These are phyloP conservation scores for Candida bentonensis DNA, from an alignment of 805 yeast genomes.

Conservation along the genomic window DNA sequence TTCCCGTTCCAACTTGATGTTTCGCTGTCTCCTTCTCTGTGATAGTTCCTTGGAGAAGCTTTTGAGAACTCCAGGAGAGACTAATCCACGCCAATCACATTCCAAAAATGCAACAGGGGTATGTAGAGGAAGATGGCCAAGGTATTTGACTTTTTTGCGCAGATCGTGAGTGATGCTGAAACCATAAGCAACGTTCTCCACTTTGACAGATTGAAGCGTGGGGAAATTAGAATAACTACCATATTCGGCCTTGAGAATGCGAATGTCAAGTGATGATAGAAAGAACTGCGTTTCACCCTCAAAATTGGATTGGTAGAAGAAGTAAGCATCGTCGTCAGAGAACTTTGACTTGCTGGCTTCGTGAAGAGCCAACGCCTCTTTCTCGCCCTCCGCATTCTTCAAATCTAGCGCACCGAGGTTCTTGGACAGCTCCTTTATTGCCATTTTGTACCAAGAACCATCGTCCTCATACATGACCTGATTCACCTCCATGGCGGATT, in stretches of 20 bases:
- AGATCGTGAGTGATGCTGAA: constrained; percentile 48
- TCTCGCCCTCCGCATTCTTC: constrained; percentile 12
- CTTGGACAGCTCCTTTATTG: constrained; percentile 39
- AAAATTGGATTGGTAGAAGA: constrained; percentile 68
- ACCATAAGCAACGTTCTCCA: constrained; percentile 61
- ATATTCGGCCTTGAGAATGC: constrained; percentile 50
- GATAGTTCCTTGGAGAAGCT: constrained; percentile 15
- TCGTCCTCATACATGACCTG: constrained; percentile 43
- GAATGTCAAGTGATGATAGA: constrained; percentile 66
- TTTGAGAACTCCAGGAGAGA: constrained; percentile 15
- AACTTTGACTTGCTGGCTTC: not conserved
- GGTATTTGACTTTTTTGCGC: constrained; percentile 50
- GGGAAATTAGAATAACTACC: constrained; percentile 59
- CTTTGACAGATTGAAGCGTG: constrained; percentile 37
- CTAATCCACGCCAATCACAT: constrained; percentile 55
- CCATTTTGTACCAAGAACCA: constrained; percentile 38
- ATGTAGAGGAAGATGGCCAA: constrained; percentile 74
- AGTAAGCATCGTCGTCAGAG: constrained; percentile 35
- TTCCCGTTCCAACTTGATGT: constrained; percentile 16
- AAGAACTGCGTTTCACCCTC: constrained; percentile 52
- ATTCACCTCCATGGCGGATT: not conserved
- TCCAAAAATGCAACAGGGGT: constrained; percentile 75
- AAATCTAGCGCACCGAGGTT: constrained; percentile 27
- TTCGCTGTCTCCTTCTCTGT: constrained; percentile 12
- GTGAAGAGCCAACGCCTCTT: not conserved